Evolutionary conservation across 2,329 filamentous ascomycete genomes (phyloP), one percentile per base, ranked within the genome.

Genomic region (Clonostachys rhizophaga): DNA sequence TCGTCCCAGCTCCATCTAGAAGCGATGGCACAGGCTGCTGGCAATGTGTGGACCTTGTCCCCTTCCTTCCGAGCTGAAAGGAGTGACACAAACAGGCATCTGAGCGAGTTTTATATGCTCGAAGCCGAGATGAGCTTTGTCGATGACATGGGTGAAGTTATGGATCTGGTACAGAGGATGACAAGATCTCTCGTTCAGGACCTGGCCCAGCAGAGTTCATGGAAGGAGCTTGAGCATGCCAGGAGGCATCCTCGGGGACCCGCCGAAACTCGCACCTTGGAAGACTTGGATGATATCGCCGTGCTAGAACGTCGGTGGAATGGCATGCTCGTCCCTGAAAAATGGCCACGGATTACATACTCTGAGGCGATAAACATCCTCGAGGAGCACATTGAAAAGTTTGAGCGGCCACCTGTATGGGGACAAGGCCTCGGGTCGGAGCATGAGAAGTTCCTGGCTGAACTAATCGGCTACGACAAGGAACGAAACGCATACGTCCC

Each of bases 71-170:
- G 94, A 36, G 94, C 94, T 5, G 94, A 96, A 65, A 85, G 84
- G 61, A 96, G 91, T 66, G 91, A 97, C 60, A 97, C 94, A 0
- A 85, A 91, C 6, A 84, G 94, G 30, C 94, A 99, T 67, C 74
- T 99, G 51, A 96, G 90, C 70, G 94, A 99, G 62, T 97, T 99
- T 60, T 97, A 97, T 69, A 97, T 99, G 94, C 79, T 99, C 3
- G 94, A 99, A 67, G 91, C 86, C 14, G 94, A 99, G 66, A 74
- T 91, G 62, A 86, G 83, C 58, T 96, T 96, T 63, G 79, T 86
- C 40, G 76, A 87, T 42, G 71, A 83, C 52, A 74, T 96, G 54
- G 70, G 78, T 33, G 71, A 78, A 24, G 75, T 99, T 55, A 94
- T 95, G 79, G 74, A 84, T 48, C 66, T 92, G n/a, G 79, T 90